phyloP scores from a whole-genome alignment of 1,139 yeast species.

The Diutina sp. region DNA sequence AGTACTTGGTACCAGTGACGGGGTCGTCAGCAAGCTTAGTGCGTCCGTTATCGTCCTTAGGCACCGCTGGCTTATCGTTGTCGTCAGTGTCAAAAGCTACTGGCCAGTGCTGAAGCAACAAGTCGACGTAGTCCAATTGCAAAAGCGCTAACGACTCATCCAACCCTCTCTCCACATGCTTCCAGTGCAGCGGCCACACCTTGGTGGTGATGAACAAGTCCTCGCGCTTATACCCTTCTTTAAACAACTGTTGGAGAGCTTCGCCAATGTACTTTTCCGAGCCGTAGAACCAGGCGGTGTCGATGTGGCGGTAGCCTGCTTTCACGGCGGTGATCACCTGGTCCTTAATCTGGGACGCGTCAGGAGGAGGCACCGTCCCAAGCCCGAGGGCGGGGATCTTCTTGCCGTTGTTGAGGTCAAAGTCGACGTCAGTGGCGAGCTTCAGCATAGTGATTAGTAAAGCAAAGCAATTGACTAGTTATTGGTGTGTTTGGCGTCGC shows the following conservation, averaged over 20 bases:
- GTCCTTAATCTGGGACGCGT: slow-evolving; percentile 12
- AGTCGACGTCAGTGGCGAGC: neutral
- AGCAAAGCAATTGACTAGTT: neutral
- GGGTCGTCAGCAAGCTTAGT: slow-evolving; percentile 30
- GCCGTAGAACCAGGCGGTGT: slow-evolving; percentile 38
- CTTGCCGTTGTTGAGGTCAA: neutral
- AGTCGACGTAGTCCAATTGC: slow-evolving; percentile 45
- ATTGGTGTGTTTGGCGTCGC: too few relatives aligned
- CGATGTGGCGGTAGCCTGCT: slow-evolving; percentile 29
- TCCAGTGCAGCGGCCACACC: slow-evolving; percentile 37
- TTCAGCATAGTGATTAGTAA: neutral
- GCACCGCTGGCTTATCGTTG: slow-evolving; percentile 23
- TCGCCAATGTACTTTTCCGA: slow-evolving; percentile 37
- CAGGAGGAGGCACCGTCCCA: neutral
- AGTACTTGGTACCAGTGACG: slow-evolving; percentile 22
- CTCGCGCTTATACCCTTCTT: slow-evolving; percentile 38
- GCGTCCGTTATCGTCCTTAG: slow-evolving; percentile 27
- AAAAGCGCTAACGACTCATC: slow-evolving; percentile 23
- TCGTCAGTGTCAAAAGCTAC: slow-evolving; percentile 32
- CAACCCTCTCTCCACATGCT: slow-evolving; percentile 24
- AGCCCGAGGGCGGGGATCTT: slow-evolving; percentile 1
- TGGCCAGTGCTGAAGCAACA: slow-evolving; percentile 55
- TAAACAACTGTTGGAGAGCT: slow-evolving; percentile 35
- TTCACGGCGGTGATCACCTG: slow-evolving; percentile 28
- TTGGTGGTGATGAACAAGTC: slow-evolving; percentile 50